These are phyloP conservation scores for Trichoderma hamatum DNA, from an alignment of 2,329 filamentous ascomycete genomes.

Conservation along the genomic window DNA sequence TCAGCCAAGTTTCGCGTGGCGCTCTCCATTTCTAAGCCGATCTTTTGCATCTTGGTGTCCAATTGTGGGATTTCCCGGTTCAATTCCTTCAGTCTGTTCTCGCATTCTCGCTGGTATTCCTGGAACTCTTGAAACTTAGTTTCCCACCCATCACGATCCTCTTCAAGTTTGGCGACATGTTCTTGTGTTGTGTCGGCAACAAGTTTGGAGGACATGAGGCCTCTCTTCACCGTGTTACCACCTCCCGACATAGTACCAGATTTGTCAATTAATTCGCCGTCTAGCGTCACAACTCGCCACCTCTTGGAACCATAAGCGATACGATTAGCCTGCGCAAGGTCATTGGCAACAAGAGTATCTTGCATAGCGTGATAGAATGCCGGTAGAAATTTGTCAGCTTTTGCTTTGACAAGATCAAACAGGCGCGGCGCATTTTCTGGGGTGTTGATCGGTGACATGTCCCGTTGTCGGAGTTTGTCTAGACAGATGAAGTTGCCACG, in stretches of 20 bases:
- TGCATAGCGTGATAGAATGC: constrained; percentile 96
- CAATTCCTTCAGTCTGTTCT: constrained; percentile 71
- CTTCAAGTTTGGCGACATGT: constrained; percentile 83
- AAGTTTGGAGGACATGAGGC: constrained; percentile 95
- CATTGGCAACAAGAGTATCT: constrained; percentile 89
- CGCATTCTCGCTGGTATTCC: constrained; percentile 78
- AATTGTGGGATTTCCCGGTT: constrained; percentile 79
- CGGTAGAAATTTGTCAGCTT: constrained; percentile 81
- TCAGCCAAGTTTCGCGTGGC: constrained; percentile 82
- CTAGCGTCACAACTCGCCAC: constrained; percentile 95
- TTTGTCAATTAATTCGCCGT: constrained; percentile 94
- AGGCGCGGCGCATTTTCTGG: constrained; percentile 90
- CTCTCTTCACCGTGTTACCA: constrained; percentile 85
- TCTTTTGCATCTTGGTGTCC: constrained; percentile 90
- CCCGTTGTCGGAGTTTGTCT: constrained; percentile 78
- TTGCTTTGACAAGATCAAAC: constrained; percentile 89
- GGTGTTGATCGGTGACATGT: constrained; percentile 79
- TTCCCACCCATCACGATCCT: constrained; percentile 83
- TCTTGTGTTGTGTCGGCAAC: constrained; percentile 86
- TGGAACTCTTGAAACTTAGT: constrained; percentile 82
- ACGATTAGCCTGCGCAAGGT: constrained; percentile 93
- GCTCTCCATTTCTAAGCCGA: constrained; percentile 85
- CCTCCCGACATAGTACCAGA: constrained; percentile 99
- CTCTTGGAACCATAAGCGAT: constrained; percentile 92
- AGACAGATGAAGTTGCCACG: constrained; percentile 96